Evolutionary conservation across 805 yeast genomes (phyloP).

Genomic region (Scheffersomyces coipomensis): DNA sequence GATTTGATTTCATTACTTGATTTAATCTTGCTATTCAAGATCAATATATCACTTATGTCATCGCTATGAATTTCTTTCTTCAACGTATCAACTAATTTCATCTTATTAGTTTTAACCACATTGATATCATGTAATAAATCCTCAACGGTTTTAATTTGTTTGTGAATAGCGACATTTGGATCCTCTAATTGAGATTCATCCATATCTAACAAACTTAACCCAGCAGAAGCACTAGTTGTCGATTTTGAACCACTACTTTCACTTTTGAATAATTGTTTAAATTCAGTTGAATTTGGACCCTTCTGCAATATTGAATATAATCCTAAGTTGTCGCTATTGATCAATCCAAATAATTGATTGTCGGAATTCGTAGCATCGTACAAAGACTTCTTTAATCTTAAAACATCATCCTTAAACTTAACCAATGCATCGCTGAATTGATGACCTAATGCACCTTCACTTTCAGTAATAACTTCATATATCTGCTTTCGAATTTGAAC

Average conservation of each 20-base stretch:
- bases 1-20: slow-evolving; percentile 56
- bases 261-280: slow-evolving; percentile 28
- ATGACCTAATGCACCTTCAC: slow-evolving; percentile 21
- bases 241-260: slow-evolving; percentile 1
- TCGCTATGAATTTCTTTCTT: slow-evolving; percentile 73
- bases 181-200: slow-evolving; percentile 44
- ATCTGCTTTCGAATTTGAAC: slow-evolving; percentile 34
- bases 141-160: slow-evolving; percentile 50
- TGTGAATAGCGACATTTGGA: slow-evolving; percentile 19
- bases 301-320: slow-evolving; percentile 28
- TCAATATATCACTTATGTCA: slow-evolving; percentile 76
- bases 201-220: slow-evolving; percentile 62
- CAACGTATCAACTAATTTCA: slow-evolving; percentile 58
- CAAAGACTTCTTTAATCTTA: slow-evolving; percentile 56
- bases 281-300: slow-evolving; percentile 43
- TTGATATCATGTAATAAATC: slow-evolving; percentile 60
- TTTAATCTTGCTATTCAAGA: slow-evolving; percentile 58
- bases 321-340: slow-evolving; percentile 29
- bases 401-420: slow-evolving; percentile 50
- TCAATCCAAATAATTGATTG: slow-evolving; percentile 46
- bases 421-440: slow-evolving; percentile 3
- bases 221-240: slow-evolving; percentile 12
- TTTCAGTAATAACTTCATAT: slow-evolving; percentile 26
- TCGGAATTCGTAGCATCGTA: slow-evolving; percentile 64
- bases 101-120: slow-evolving; percentile 62